A percentile compares a stretch with the other conserved stretches of the same genome.
Evolutionary conservation across 768 basidiomycete species (phyloP).

Genomic region (Gelatoporia subvermispora): DNA sequence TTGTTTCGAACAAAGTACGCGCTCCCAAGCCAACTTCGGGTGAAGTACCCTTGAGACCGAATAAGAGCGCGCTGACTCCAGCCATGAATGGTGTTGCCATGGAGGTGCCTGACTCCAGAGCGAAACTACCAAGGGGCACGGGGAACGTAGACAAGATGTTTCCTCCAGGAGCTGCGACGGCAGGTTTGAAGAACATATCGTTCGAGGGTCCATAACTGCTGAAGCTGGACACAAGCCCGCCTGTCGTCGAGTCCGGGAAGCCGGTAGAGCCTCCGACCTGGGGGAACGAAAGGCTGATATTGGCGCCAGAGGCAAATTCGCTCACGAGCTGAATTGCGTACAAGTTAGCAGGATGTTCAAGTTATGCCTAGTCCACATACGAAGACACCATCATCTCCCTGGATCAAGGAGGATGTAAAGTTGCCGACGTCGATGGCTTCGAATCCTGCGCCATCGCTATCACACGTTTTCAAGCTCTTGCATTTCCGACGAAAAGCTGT

Average conservation of each 20-base stretch:
- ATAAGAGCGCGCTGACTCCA: constrained; percentile 38
- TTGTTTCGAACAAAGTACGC: constrained; percentile 43
- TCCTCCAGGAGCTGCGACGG: constrained; percentile 49
- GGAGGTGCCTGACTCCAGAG: constrained; percentile 14
- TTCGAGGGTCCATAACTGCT: constrained; percentile 57
- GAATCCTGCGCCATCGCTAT: constrained; percentile 47
- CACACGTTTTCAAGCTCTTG: too few species aligned
- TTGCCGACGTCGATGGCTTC: constrained; percentile 37
- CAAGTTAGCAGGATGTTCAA: background rate
- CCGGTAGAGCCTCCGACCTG: constrained; percentile 37
- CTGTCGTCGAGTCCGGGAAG: constrained; percentile 41
- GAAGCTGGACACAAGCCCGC: constrained; percentile 52
- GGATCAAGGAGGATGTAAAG: constrained; percentile 47
- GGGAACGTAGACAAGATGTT: constrained; percentile 41
- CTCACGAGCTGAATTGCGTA: constrained; percentile 35
- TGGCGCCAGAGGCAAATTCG: constrained; percentile 40
- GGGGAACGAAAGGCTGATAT: constrained; percentile 43
- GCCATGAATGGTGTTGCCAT: constrained; percentile 39
- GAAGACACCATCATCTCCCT: constrained; percentile 50
- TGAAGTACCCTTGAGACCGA: constrained; percentile 35
- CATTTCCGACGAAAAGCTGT: too few species aligned
- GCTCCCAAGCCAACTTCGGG: constrained; percentile 25
- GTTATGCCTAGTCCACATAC: too few species aligned
- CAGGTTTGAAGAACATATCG: constrained; percentile 54
- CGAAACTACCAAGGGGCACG: constrained; percentile 14